Base-by-base conservation (phyloP, 2,329 filamentous ascomycete genomes). In the Scedosporium apiospermum region DNA sequence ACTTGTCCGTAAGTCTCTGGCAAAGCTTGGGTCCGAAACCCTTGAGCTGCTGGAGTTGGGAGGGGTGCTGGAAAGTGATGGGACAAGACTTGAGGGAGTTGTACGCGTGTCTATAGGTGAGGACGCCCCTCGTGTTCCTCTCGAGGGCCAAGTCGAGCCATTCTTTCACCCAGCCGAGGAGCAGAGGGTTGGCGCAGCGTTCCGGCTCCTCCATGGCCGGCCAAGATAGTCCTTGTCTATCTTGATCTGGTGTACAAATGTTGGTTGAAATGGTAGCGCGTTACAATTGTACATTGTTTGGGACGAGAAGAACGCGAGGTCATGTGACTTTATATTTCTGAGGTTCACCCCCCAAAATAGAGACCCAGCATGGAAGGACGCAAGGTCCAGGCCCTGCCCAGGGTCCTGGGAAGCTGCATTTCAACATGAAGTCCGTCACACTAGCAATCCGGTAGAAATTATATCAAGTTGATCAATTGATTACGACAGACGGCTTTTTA, bases 11-110 rank as follows among this genome's bases (percentile, higher is more conserved):
- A 57, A 95, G 79, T 6, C 87, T 82, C 62, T 86, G 81, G 68
- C 87, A 91, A 16, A 93, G 76, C 67, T 88, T 91, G 0, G 84
- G 82, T 0, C 90, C 90, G 64, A 92, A 86, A 0, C 89, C 89
- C 64, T 85, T 86, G n/a, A 95, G 80, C 67, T 88, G 83, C 67
- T 87, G 82, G 1, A 90, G 83, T 74, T 92, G 83, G 5, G 86
- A 85, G 2, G 90, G 90, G 71, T 95, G 90, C 18, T 82, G 77
- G 66, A 91, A 90, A 1, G 76, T 74, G 46, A 91, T 76, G 0
- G 90, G 90, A 66, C 89, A 93, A 12, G 84, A 84, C 73, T 87
- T 90, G 72, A 95, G 83, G 2, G 90, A 89, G 63, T 90, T 82
- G 69, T 91, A 91, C 1, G 90, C 90, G 67, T 88, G 85, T 66